phyloP scores from a whole-genome alignment of 768 basidiomycete genomes.

The Scleroderma bovista region DNA sequence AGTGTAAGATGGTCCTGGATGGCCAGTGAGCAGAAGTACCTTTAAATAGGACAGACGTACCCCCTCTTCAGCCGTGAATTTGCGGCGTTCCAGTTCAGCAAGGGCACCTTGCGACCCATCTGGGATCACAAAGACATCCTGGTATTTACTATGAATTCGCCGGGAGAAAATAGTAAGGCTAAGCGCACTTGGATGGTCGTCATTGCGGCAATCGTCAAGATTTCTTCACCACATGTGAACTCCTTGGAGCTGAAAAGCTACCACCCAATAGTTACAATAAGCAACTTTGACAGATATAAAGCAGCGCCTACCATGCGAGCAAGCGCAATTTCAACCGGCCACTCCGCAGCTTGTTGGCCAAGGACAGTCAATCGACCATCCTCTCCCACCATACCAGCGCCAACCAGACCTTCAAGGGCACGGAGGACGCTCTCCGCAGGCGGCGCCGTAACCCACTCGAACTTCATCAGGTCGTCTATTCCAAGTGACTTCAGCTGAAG shows the following conservation, averaged over 20 bases:
- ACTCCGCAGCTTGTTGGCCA: conserved; percentile 88
- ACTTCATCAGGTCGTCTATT: conserved; percentile 91
- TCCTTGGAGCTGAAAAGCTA: conserved; percentile 85
- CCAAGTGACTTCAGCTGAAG: conserved; percentile 93
- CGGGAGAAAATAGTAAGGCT: not conserved
- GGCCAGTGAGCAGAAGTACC: conserved; percentile 3
- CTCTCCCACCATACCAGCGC: conserved; percentile 79
- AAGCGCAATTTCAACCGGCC: conserved; percentile 87
- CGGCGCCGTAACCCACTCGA: conserved; percentile 91
- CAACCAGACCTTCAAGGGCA: conserved; percentile 77
- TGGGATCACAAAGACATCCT: conserved; percentile 90
- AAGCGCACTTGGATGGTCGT: conserved; percentile 71
- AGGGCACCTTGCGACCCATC: conserved; percentile 81
- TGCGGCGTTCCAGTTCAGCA: conserved; percentile 88
- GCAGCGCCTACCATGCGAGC: conserved; percentile 77
- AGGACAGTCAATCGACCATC: conserved; percentile 71
- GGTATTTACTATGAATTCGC: not conserved
- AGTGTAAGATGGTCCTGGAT: conserved; percentile 88
- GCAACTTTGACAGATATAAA: not conserved
- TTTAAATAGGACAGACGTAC: conserved; percentile 37
- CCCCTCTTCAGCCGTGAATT: conserved; percentile 98
- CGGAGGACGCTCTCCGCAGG: conserved; percentile 81
- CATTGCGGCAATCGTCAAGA: conserved; percentile 95
- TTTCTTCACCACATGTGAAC: conserved; percentile 89
- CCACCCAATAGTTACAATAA: not conserved